Base-by-base conservation (phyloP, 2,329 filamentous ascomycete genomes). In the Epichloe aotearoae region DNA sequence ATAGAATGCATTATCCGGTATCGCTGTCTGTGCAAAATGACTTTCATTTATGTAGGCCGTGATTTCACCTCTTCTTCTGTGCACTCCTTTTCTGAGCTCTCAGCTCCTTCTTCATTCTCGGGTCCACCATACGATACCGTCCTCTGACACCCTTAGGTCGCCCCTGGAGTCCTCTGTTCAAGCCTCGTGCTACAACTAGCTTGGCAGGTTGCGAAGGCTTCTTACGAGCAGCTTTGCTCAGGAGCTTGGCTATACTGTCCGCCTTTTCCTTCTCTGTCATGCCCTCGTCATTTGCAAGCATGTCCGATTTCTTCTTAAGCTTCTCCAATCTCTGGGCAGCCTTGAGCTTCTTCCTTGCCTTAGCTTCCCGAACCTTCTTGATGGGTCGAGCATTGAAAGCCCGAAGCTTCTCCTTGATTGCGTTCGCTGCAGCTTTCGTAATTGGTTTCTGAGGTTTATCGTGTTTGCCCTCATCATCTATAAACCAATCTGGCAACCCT, bases 321-420 rank as follows among this genome's bases (percentile, higher is more conserved):
- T 95, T 96, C 77, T 98, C 93, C 33, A 98, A 71, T 52, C 80
- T 79, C 69, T 94, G 87, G 1, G 88, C 91, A 8, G 90, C 83
- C 77, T 94, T 94, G 69, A 95, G 84, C 73, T 96, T 97, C 82
- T 98, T 98, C 53, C 93, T 79, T 37, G 90, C 91, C 70, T 94
- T 90, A 23, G 93, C 93, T 70, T 98, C 93, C 59, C 87, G 85
- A 34, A 98, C 93, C 75, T 98, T 98, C 78, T 98, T 98, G 79
- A 97, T 97, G 1, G 93, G 93, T 34, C 93, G 82, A 8, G 91
- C 93, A 65, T 98, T 97, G 60, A 95, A 79, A 0, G 93, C 90
- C 34, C 91, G 85, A 63, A 86, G 66, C 71, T 98, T 98, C 63
- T 96, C 91, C 67, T 93, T 90, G 73, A 98, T 96, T 2, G 93